These are phyloP conservation scores for Fusarium dimerum DNA, from an alignment of 2,329 filamentous ascomycete species.

Conservation along the genomic window DNA sequence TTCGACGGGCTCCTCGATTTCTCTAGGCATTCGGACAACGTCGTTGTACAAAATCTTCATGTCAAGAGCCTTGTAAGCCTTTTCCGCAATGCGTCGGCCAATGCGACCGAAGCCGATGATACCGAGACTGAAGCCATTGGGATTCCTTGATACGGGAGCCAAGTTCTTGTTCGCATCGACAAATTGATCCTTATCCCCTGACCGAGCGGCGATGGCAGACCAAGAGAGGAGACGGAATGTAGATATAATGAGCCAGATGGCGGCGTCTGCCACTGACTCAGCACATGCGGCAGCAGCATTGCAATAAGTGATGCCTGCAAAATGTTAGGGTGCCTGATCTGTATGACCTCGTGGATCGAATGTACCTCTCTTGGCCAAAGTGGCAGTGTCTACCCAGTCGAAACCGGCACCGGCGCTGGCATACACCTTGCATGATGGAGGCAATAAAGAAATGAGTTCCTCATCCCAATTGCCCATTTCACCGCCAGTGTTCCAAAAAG, in stretches of 20 bases:
- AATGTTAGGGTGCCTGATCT: background rate
- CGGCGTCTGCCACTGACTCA: constrained; percentile 28
- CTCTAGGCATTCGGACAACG: constrained; percentile 21
- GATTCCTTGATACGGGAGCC: constrained; percentile 26
- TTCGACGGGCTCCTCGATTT: constrained; percentile 13
- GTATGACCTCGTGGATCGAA: fast-evolving
- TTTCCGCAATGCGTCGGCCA: constrained; percentile 28
- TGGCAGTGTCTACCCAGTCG: constrained; percentile 29
- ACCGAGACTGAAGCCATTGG: constrained; percentile 25
- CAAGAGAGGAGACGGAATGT: constrained; percentile 29
- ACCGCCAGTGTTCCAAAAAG: constrained; percentile 30
- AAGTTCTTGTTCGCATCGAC: constrained; percentile 26
- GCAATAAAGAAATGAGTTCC: constrained; percentile 24
- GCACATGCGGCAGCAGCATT: constrained; percentile 30
- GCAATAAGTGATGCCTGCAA: constrained; percentile 26
- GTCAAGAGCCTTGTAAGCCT: constrained; percentile 28
- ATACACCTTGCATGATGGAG: constrained; percentile 25
- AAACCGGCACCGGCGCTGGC: constrained; percentile 29
- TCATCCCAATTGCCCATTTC: constrained; percentile 32
- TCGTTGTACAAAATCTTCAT: constrained; percentile 33
- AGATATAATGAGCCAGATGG: constrained; percentile 31
- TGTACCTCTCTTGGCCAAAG: constrained; percentile 24
- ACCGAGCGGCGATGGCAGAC: constrained; percentile 27
- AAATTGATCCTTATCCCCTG: constrained; percentile 27
- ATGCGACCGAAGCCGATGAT: constrained; percentile 30